phyloP scores from a whole-genome alignment of 306 rosid species.

The Prunus kanzakura region DNA sequence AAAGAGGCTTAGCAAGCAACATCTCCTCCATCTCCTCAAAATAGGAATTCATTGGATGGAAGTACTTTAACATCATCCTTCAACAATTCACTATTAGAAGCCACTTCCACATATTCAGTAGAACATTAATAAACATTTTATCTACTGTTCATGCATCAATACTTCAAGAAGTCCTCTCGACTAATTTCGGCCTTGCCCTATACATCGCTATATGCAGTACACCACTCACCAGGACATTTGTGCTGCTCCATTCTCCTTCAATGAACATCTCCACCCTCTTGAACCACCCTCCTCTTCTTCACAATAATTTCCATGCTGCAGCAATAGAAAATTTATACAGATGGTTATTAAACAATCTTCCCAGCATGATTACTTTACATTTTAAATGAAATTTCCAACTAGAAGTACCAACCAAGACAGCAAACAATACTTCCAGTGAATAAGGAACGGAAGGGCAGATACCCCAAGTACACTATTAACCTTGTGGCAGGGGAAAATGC shows the following conservation, averaged over 20 bases:
- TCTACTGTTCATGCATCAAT: constrained; percentile 36
- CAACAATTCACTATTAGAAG: constrained; percentile 27
- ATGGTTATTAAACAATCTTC: neutral
- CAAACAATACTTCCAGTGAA: neutral
- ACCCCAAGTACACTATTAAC: neutral
- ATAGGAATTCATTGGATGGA: neutral
- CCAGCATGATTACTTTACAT: neutral
- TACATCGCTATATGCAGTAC: constrained; percentile 34
- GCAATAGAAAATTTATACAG: neutral
- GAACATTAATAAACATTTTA: constrained; percentile 27
- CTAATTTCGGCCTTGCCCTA: constrained; percentile 17
- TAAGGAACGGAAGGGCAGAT: neutral
- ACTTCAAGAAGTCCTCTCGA: constrained; percentile 27
- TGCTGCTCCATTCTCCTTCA: constrained; percentile 15
- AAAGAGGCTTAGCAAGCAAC: constrained; percentile 18
- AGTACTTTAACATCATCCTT: constrained; percentile 16
- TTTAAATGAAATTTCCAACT: neutral
- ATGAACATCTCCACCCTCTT: neutral
- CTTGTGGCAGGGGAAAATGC: neutral
- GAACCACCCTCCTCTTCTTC: constrained; percentile 24
- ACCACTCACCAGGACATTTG: constrained; percentile 17
- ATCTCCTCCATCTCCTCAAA: constrained; percentile 21
- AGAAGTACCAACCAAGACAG: neutral
- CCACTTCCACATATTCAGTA: constrained; percentile 40
- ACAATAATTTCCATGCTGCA: constrained; percentile 78